A percentile compares a stretch with the other conserved stretches of the same genome.
Evolutionary conservation across 768 basidiomycete species (phyloP).

Genomic region (Boletus pseudo-olivaceus): DNA sequence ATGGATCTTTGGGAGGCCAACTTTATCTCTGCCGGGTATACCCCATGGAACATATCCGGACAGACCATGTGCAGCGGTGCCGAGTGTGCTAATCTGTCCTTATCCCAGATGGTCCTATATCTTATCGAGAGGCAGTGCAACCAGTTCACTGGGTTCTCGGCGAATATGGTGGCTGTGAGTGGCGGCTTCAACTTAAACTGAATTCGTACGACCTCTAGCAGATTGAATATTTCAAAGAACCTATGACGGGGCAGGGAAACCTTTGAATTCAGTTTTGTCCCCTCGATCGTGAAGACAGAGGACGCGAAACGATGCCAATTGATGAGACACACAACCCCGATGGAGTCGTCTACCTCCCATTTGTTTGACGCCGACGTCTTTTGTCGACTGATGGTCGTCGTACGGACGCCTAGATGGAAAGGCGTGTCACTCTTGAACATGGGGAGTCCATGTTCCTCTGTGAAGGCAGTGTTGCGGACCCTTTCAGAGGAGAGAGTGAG

Average conservation of each 20-base stretch:
- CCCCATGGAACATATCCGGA: too few species aligned
- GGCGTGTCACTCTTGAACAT: constrained; percentile 27
- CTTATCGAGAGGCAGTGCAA: too few species aligned
- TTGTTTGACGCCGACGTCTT: neutral
- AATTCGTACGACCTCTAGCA: neutral
- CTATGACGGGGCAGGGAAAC: constrained; percentile 21
- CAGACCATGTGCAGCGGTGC: neutral
- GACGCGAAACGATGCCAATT: constrained; percentile 30
- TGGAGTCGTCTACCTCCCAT: constrained; percentile 15
- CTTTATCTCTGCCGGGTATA: too few species aligned
- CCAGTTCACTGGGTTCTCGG: neutral
- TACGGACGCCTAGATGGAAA: constrained; percentile 12
- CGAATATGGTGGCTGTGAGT: neutral
- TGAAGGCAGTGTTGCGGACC: constrained; percentile 27
- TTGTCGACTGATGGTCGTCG: constrained; percentile 19
- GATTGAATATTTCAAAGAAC: too few species aligned
- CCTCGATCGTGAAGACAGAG: constrained; percentile 30
- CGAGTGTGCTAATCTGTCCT: too few species aligned
- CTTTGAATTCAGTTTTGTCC: constrained; percentile 20
- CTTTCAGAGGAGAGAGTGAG: constrained; percentile 25
- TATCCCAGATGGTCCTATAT: neutral
- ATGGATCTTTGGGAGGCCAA: too few species aligned
- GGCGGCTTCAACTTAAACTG: neutral
- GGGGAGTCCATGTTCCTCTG: constrained; percentile 24
- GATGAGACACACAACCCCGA: constrained; percentile 30